Evolutionary conservation across 129 eudicot species (phyloP).

Genomic region (Lactuca saligna): DNA sequence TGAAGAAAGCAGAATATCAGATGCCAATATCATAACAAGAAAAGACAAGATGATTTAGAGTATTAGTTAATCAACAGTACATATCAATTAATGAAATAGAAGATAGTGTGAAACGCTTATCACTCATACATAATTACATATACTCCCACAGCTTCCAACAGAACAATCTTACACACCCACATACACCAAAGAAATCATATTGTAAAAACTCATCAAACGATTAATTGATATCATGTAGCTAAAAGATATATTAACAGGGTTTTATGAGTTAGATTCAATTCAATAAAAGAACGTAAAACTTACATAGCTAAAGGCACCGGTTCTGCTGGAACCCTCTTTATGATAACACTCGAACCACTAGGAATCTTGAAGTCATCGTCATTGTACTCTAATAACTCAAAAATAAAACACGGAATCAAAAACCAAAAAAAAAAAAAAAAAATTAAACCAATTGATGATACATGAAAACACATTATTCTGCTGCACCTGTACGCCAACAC

Average conservation of each 20-base stretch:
- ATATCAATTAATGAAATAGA: conserved; percentile 3
- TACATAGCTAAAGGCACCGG: conserved; percentile 53
- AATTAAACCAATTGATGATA: conserved; percentile 4
- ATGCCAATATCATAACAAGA: conserved; percentile 12
- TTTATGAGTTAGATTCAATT: background rate
- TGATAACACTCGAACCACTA: conserved; percentile 85
- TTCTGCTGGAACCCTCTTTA: conserved; percentile 80
- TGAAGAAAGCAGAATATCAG: conserved; percentile 30
- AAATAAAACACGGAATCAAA: background rate
- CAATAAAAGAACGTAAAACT: conserved; percentile 25
- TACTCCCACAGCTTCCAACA: conserved; percentile 4
- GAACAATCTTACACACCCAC: background rate
- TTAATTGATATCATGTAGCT: background rate
- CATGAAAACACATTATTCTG: background rate
- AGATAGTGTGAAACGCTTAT: background rate
- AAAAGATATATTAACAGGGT: background rate
- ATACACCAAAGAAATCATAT: background rate
- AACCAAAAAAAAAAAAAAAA: background rate
- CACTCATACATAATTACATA: too few species aligned
- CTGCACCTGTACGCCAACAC: background rate
- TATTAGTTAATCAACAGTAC: conserved; percentile 11
- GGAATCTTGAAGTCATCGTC: conserved; percentile 61
- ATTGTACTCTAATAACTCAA: conserved; percentile 46
- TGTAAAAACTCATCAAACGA: conserved; percentile 2
- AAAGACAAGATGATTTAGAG: conserved; percentile 9